These are phyloP conservation scores for Schizothecium vesticola DNA, from an alignment of 495 filamentous ascomycete species.

Conservation along the genomic window DNA sequence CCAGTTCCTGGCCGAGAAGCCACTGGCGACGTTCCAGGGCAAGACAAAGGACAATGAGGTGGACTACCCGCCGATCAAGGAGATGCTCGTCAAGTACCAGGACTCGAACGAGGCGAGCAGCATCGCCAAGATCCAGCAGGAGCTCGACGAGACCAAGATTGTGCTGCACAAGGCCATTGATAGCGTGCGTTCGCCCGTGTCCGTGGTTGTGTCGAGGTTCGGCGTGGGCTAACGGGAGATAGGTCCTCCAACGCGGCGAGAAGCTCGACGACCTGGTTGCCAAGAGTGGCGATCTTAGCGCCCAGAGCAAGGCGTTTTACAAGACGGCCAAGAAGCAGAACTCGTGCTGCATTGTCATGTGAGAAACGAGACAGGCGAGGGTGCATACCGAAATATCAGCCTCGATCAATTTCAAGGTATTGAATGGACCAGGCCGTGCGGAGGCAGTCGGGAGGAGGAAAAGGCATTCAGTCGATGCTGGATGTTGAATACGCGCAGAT, in stretches of 20 bases:
- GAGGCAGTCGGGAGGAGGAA: neutral
- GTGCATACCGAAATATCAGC: neutral
- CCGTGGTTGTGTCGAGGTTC: neutral
- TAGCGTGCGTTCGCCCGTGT: conserved; percentile 39
- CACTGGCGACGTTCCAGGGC: conserved; percentile 58
- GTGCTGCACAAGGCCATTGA: conserved; percentile 96
- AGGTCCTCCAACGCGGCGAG: conserved; percentile 75
- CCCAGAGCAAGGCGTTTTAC: conserved; percentile 96
- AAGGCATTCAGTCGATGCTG: neutral
- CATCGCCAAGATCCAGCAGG: conserved; percentile 92
- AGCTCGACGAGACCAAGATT: conserved; percentile 97
- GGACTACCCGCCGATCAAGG: conserved; percentile 65
- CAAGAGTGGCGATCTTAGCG: conserved; percentile 81
- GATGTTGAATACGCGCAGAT: conserved; percentile 2
- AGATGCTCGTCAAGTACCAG: conserved; percentile 84
- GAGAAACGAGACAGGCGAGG: conserved; percentile 13
- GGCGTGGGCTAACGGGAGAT: conserved; percentile 8
- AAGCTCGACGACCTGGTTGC: conserved; percentile 86
- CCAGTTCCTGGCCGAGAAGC: conserved; percentile 81
- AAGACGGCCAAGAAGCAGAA: conserved; percentile 81
- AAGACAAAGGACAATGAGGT: conserved; percentile 45
- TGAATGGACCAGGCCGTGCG: neutral
- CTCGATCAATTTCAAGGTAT: neutral
- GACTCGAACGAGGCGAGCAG: conserved; percentile 82
- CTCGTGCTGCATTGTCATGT: conserved; percentile 86